These are phyloP conservation scores for Trifolium fragiferum DNA, from an alignment of 306 rosid genomes.

Conservation along the genomic window DNA sequence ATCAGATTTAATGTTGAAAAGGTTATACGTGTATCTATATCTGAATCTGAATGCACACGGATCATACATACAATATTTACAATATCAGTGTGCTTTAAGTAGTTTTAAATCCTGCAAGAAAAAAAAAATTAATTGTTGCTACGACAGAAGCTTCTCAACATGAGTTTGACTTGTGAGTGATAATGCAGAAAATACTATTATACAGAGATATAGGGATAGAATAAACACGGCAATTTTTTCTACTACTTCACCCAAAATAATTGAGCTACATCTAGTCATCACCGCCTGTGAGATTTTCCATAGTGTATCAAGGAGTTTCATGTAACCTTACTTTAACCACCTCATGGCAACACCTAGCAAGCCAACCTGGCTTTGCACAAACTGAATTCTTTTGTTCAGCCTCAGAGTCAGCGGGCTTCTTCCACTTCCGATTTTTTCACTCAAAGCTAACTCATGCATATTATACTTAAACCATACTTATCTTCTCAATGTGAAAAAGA, in stretches of 20 bases:
- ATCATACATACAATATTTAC: neutral
- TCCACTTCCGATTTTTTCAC: neutral
- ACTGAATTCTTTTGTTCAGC: neutral
- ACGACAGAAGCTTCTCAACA: neutral
- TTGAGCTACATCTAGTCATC: neutral
- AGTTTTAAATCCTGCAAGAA: neutral
- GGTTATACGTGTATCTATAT: neutral
- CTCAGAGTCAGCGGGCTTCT: neutral
- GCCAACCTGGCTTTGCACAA: neutral
- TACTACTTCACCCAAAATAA: neutral
- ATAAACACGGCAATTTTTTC: neutral
- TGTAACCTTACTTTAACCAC: neutral
- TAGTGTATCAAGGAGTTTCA: neutral
- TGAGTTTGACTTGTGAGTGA: neutral
- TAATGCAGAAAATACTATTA: neutral
- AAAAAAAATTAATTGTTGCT: neutral
- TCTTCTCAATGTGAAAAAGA: neutral
- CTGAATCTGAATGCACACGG: neutral
- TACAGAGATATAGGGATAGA: neutral
- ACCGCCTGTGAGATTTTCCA: neutral
- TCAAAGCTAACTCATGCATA: neutral
- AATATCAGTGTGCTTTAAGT: neutral
- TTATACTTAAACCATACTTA: neutral
- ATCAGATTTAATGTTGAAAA: neutral
- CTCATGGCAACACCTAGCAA: neutral